Percentiles rank a stretch among this genome's conserved stretches.
phyloP scores from a whole-genome alignment of 2,329 filamentous ascomycete species.

The Hypocrella siamensis region DNA sequence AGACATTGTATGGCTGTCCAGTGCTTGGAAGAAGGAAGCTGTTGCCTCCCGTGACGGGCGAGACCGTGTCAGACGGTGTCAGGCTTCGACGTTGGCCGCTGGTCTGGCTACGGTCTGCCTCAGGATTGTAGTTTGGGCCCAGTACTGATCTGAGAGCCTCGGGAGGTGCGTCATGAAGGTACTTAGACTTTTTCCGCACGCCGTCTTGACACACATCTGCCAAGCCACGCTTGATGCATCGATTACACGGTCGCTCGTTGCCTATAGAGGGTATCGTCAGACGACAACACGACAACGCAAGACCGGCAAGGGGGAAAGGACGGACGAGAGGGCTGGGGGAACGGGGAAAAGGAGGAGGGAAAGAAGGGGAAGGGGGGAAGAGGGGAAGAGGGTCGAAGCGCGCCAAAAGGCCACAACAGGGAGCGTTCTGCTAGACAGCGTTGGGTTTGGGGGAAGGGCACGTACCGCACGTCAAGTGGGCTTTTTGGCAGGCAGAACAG shows the following conservation, averaged over 20 bases:
- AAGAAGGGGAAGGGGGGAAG: too few species aligned
- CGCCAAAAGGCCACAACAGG: too few species aligned
- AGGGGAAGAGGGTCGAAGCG: too few species aligned
- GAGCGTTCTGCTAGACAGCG: too few species aligned
- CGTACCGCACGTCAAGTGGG: slow-evolving; percentile 97
- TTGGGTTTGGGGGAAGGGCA: too few species aligned
- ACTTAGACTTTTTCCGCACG: slow-evolving; percentile 97
- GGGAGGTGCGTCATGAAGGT: slow-evolving; percentile 87
- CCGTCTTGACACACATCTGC: slow-evolving; percentile 90
- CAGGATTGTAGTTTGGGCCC: slow-evolving; percentile 52
- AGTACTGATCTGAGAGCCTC: slow-evolving; percentile 81
- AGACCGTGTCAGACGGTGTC: slow-evolving; percentile 28
- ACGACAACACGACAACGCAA: too few species aligned
- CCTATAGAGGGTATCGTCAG: slow-evolving; percentile 38
- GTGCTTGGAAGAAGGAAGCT: slow-evolving; percentile 33
- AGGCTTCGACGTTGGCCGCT: slow-evolving; percentile 32
- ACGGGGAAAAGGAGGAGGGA: too few species aligned
- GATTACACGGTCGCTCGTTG: slow-evolving; percentile 83
- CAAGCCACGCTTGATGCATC: slow-evolving; percentile 86
- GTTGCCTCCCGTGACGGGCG: slow-evolving; percentile 20
- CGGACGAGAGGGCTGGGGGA: too few species aligned
- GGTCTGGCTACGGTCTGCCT: slow-evolving; percentile 26
- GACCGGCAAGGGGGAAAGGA: too few species aligned
- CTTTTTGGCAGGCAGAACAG: slow-evolving; percentile 92
- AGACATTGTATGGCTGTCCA: slow-evolving; percentile 34